Percentiles rank a stretch among this genome's conserved stretches.
These are phyloP conservation scores for Parachlorella kessleri DNA, from an alignment of 139 green algal species.

Conservation along the genomic window DNA sequence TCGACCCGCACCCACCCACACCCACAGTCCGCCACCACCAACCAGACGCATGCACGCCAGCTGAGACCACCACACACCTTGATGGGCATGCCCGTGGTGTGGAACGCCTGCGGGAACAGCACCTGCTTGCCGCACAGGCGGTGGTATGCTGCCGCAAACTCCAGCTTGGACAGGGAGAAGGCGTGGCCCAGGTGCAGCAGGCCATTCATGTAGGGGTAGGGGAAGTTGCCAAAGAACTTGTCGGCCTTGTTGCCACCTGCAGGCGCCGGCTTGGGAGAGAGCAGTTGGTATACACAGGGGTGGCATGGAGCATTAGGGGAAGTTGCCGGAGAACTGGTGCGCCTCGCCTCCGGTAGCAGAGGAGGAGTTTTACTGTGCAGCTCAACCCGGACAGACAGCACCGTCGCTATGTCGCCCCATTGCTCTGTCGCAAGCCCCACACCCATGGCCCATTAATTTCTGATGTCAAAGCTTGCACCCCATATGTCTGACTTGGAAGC, in stretches of 20 bases:
- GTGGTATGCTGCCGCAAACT: constrained; percentile 97
- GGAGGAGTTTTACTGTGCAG: neutral
- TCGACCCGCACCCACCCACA: no score
- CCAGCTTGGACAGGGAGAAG: constrained; percentile 97
- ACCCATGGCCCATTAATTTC: no score
- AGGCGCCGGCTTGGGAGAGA: no score
- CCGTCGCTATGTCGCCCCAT: no score
- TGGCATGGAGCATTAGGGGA: neutral
- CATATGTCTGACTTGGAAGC: neutral
- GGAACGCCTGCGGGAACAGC: constrained; percentile 97
- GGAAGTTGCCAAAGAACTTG: constrained; percentile 99
- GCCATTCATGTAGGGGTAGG: constrained; percentile 99
- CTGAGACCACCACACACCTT: no score
- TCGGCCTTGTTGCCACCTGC: constrained; percentile 16
- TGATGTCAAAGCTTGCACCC: neutral
- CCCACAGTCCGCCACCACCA: no score
- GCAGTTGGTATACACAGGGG: no score
- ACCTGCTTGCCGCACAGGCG: constrained; percentile 88
- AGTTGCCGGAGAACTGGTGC: neutral
- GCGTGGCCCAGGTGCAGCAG: constrained; percentile 97
- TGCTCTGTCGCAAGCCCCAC: no score
- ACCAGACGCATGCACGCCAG: no score
- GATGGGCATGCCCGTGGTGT: constrained; percentile 99
- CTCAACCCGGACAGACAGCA: no score
- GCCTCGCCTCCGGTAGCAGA: neutral